Base-by-base conservation (phyloP, 768 basidiomycete species). In the Phanerochaete carnosa region DNA sequence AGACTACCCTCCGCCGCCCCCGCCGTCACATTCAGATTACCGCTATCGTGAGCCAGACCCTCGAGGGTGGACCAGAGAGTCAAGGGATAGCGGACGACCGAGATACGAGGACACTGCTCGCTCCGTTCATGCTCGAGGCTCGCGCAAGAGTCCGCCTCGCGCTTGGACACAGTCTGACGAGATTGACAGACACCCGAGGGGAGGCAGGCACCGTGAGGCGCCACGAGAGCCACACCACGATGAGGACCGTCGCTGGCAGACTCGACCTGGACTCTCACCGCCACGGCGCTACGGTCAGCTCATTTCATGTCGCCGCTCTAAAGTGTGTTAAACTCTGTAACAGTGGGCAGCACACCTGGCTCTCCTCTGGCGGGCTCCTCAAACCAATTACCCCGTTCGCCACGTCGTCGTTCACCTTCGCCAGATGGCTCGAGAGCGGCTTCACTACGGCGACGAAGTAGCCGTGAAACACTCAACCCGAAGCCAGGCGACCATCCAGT, bases 401-500 rank as follows among this genome's bases (percentile, higher is more conserved):
- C 58, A 57, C 64, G 43, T 55, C 62, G n/a, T 52, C 62, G 25
- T 29, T 66, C 49, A 50, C 59, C 56, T 4, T 55, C 55, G 12
- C 11, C 39, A n/a, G n/a, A n/a, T 3, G 37, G 47, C 19, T 7
- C 50, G 22, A 58, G 55, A 5, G 32, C 58, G 15, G 56, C 39
- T 11, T 46, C 64, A 0, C 57, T 64, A 23, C 56, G 61, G 7
- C 39, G 39, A 19, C 39, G 39, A 19, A 43, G 8, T 43, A 43
- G 39, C 19, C 39, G 39, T 19, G 39, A 43, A 61, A 29, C 30
- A 33, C 29, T 33, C 16, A 37, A 63, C 19, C 28, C 60, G 3
- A 61, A 52, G 32, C 39, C 59, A 16, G 64, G 63, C 32, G 55
- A 62, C 3, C 59, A 62, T 46, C 59, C 67, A 6, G 58, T 61